phyloP scores from a whole-genome alignment of 179 eudicot genomes.

The Carnegiea gigantea region DNA sequence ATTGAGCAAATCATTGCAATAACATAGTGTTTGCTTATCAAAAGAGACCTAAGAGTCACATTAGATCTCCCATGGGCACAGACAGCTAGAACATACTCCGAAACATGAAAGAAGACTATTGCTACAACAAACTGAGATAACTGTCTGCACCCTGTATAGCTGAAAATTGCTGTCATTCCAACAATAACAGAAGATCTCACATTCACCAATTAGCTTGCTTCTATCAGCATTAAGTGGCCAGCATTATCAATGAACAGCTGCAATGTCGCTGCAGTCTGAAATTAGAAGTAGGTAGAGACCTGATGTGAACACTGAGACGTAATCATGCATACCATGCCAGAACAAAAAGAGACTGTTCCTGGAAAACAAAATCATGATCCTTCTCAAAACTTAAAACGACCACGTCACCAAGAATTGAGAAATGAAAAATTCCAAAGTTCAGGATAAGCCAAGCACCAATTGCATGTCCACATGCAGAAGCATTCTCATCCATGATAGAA shows the following conservation, averaged over 20 bases:
- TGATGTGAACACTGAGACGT: constrained; percentile 2
- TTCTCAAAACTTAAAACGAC: neutral
- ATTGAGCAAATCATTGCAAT: constrained; percentile 71
- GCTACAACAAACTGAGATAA: constrained; percentile 35
- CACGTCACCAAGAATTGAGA: neutral
- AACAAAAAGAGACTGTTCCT: constrained; percentile 1
- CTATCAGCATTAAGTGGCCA: constrained; percentile 7
- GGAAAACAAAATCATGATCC: constrained; percentile 1
- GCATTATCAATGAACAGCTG: neutral
- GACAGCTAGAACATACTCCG: constrained; percentile 53
- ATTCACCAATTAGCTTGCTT: neutral
- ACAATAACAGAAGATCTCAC: constrained; percentile 15
- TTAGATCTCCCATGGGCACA: constrained; percentile 61
- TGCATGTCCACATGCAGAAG: neutral
- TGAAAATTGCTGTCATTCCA: constrained; percentile 48
- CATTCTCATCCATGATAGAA: neutral
- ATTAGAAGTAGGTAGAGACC: constrained; percentile 2
- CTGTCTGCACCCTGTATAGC: constrained; percentile 41
- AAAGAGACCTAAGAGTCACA: constrained; percentile 62
- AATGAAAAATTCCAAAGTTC: neutral
- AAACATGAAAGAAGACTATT: constrained; percentile 39
- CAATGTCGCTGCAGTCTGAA: neutral
- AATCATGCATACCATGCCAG: neutral
- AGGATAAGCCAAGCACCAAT: neutral
- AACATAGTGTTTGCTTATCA: constrained; percentile 67